Evolutionary conservation across 2,329 filamentous ascomycete genomes (phyloP).

Genomic region (Anthostomella pinea): DNA sequence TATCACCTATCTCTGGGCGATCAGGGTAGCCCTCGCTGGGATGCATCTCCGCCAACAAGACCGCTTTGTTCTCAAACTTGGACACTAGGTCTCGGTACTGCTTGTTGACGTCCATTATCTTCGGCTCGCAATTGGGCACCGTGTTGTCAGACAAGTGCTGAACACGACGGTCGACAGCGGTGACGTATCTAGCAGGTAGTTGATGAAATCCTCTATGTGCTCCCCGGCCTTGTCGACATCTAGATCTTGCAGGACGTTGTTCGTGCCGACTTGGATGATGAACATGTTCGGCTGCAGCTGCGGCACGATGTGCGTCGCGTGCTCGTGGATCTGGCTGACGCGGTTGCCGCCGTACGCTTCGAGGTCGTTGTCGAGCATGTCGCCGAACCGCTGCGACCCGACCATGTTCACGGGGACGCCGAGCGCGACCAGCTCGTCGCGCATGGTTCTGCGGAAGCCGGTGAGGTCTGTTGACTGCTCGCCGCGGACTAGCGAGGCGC

Average conservation of each 20-base stretch:
- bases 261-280: slow-evolving; percentile 33
- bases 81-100: slow-evolving; percentile 28
- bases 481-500: slow-evolving; percentile 29
- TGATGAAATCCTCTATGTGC: slow-evolving; percentile 27
- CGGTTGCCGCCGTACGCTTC: slow-evolving; percentile 33
- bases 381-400: slow-evolving; percentile 30
- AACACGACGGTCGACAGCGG: slow-evolving; percentile 29
- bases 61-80: slow-evolving; percentile 24
- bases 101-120: slow-evolving; percentile 26
- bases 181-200: slow-evolving; percentile 28
- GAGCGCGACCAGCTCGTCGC: slow-evolving; percentile 22
- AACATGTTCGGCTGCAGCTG: slow-evolving; percentile 30
- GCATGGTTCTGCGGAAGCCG: slow-evolving; percentile 28
- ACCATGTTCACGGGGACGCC: slow-evolving; percentile 31
- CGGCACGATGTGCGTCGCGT: slow-evolving; percentile 25
- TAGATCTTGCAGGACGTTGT: slow-evolving; percentile 30
- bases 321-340: slow-evolving; percentile 28
- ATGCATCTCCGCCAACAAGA: slow-evolving; percentile 32
- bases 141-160: slow-evolving; percentile 30
- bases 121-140: slow-evolving; percentile 24
- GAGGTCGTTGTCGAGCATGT: slow-evolving; percentile 32
- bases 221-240: slow-evolving; percentile 24
- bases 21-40: slow-evolving; percentile 22
- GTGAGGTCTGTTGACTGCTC: slow-evolving; percentile 23
- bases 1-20: slow-evolving; percentile 22